Base-by-base conservation (phyloP, 495 filamentous ascomycete genomes). In the Sporormia fimetaria region DNA sequence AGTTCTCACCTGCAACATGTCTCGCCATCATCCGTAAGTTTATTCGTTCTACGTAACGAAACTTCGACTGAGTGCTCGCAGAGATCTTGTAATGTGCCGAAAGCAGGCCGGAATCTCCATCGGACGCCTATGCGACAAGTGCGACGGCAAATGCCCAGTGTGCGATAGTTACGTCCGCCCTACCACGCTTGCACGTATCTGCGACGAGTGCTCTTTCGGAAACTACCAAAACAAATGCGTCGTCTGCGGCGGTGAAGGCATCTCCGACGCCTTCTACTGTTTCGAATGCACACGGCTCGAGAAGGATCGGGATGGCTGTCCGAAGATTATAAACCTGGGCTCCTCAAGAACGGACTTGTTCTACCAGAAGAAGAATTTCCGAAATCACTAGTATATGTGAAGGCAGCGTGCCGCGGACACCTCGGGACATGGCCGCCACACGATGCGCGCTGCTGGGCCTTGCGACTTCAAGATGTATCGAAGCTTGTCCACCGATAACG, bases 151-250 rank as follows among this genome's bases (percentile, higher is more conserved):
- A 72, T 99, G 90, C 52, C 90, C 90, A 29, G 86, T 96, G 47
- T 99, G 90, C 74, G 90, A 99, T 62, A 88, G 82, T 47, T 99
- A 99, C 72, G 90, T 99, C 44, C 86, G 90, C 3, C 90, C 90
- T 1, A 96, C 92, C 5, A 99, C 92, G 4, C 79, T 95, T 22
- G 88, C 93, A 37, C 81, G 88, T 47, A 96, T 99, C 66, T 99
- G 90, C 69, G 90, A 99, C 65, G 90, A 99, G 65, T 99, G 90
- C 69, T 81, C 81, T 56, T 99, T 99, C 62, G 90, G 90, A 55
- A 99, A 99, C 68, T 99, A 96, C 67, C 90, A 96, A 68, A 99
- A 99, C 65, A 99, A 99, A 60, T 99, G 90, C 58, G 85, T 96
- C 18, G 90, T 99, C 17, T 99, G 90, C 62, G 90, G 90, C 64